Evolutionary conservation across 345 rosid species (phyloP).

Genomic region (Eucalyptus curtisii): DNA sequence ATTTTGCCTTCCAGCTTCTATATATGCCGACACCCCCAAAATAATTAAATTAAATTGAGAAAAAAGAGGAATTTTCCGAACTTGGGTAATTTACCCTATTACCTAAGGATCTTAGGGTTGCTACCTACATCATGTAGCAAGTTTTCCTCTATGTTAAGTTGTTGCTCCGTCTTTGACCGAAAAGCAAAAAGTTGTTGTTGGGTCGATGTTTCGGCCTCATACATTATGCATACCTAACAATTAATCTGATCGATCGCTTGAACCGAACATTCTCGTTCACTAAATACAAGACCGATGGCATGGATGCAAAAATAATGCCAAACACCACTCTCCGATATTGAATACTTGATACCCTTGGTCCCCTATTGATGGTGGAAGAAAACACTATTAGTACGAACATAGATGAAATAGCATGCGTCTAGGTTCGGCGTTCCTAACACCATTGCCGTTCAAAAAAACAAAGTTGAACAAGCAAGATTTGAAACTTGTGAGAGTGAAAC

Average conservation of each 20-base stretch:
- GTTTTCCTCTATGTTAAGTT: neutral
- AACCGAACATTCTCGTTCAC: neutral
- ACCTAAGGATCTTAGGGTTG: neutral
- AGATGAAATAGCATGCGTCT: neutral
- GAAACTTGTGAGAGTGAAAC: too few species aligned
- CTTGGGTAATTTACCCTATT: neutral
- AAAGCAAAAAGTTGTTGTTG: too few species aligned
- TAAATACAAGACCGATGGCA: neutral
- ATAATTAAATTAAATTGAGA: too few species aligned
- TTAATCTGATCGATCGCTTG: rapidly evolving
- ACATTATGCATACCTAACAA: neutral
- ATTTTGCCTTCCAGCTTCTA: neutral
- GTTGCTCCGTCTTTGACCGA: too few species aligned
- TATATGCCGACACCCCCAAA: neutral
- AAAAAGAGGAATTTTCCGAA: neutral
- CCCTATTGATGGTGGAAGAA: neutral
- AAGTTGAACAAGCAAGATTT: too few species aligned
- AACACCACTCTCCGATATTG: rapidly evolving
- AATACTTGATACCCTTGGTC: neutral
- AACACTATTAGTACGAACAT: rapidly evolving
- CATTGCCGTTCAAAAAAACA: rapidly evolving
- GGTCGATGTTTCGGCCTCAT: neutral
- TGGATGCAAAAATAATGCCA: neutral
- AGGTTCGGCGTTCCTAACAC: rapidly evolving
- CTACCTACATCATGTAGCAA: neutral